Evolutionary conservation across 176 grass and related monocot species (phyloP), one percentile per base, ranked within the genome.

Genomic region (Hsuehochloa calcarea): DNA sequence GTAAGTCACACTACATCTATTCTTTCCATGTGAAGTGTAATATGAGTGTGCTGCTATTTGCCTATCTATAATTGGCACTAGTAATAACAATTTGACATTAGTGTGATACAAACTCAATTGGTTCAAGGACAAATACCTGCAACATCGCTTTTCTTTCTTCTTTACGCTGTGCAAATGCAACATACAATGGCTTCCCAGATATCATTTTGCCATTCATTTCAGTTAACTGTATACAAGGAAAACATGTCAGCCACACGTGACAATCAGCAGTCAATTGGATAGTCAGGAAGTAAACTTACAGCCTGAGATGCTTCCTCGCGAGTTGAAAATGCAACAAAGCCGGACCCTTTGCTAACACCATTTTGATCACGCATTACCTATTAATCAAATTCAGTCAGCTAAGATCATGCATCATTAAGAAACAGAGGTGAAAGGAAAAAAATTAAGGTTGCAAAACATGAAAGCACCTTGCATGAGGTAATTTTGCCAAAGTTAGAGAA

Each of bases 131-230:
- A 45, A 26, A 46, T 86, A 95, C 95, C 89, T 97, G 95, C 60
- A 97, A 78, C 90, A 85, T 95, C 8, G 87, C 95, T 88, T 90
- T 97, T 55, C 95, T 90, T 8, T 93, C 95, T 89, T 97, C 95
- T 88, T 97, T 97, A 11, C 92, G 95, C 72, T 97, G 95, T 41
- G 95, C 95, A 85, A 95, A 71, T 79, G 95, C 95, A 75, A 97
- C 92, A 91, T 97, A 97, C 37, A 97, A 62, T 84, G 95, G 95
- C 73, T 97, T 97, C 64, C 90, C 80, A 77, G 86, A 85, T 84
- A 97, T 78, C 95, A 97, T 95, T 93, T 93, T 95, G 44, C 95
- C 90, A 79, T 97, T 97, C 95, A 97, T 97, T 89, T 94, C 95
- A 75, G 45, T 60, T 65, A 97, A 80, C 95, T 97, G 87, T 61